These are phyloP conservation scores for Sclerotinia subarctica DNA, from an alignment of 2,329 filamentous ascomycete species.

Conservation along the genomic window DNA sequence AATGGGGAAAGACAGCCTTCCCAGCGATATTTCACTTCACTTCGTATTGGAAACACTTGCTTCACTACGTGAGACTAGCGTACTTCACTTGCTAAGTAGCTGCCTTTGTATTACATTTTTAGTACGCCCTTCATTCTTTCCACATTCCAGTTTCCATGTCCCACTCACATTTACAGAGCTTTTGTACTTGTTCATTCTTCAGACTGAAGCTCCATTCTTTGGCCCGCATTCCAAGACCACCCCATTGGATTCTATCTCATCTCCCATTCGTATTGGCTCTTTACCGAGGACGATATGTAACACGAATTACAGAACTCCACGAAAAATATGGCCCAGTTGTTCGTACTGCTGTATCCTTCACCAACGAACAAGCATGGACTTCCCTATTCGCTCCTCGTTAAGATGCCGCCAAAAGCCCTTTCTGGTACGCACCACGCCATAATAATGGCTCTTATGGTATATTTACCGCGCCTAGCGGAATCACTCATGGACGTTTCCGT, in stretches of 20 bases:
- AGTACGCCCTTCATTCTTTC: background rate
- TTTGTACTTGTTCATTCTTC: background rate
- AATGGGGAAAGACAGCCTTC: background rate
- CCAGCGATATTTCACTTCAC: background rate
- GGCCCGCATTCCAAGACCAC: background rate
- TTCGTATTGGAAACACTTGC: background rate
- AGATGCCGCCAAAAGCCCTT: background rate
- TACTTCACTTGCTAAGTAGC: background rate
- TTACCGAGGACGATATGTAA: background rate
- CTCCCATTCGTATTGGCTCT: background rate
- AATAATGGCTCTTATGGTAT: slow-evolving; percentile 10
- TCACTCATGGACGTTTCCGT: background rate
- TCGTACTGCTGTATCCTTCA: slow-evolving; percentile 40
- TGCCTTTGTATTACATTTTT: background rate
- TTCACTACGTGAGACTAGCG: background rate
- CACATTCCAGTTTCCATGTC: background rate
- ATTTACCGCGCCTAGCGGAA: background rate
- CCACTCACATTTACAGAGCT: background rate
- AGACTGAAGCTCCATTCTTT: background rate
- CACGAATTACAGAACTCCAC: slow-evolving; percentile 25
- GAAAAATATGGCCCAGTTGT: slow-evolving; percentile 38
- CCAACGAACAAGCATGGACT: slow-evolving; percentile 1
- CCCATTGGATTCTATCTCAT: background rate
- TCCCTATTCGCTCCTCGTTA: background rate
- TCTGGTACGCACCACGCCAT: background rate